These are phyloP conservation scores for Salix udensis DNA, from an alignment of 345 rosid genomes.

Conservation along the genomic window DNA sequence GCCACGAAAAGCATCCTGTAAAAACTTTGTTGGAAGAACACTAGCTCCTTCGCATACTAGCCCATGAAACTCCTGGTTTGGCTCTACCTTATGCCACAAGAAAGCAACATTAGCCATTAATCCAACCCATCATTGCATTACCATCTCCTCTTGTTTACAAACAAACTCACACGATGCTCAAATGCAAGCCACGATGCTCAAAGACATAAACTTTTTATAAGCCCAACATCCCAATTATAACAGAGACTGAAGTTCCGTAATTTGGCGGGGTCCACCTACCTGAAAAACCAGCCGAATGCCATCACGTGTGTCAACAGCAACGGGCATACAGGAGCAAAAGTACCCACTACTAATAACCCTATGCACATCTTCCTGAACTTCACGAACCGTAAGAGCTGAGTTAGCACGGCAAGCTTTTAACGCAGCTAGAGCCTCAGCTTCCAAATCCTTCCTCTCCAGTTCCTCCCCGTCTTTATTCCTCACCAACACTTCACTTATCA, in stretches of 20 bases:
- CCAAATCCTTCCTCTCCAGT: constrained; percentile 87
- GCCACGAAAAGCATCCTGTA: constrained; percentile 68
- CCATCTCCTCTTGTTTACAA: not conserved
- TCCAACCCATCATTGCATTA: not conserved
- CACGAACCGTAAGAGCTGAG: constrained; percentile 76
- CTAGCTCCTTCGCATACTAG: constrained; percentile 92
- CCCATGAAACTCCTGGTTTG: constrained; percentile 89
- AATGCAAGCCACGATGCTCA: not conserved
- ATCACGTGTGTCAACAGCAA: constrained; percentile 87
- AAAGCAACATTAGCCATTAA: constrained; percentile 26
- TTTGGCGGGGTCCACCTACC: constrained; percentile 32
- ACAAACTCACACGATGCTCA: not conserved
- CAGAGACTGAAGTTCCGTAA: too few relatives aligned
- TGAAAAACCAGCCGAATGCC: constrained; percentile 88
- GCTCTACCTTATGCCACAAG: constrained; percentile 87
- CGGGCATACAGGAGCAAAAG: constrained; percentile 83
- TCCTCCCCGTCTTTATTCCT: constrained; percentile 93
- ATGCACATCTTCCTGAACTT: constrained; percentile 93
- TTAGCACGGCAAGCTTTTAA: constrained; percentile 78
- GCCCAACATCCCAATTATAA: not conserved
- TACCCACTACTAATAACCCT: constrained; percentile 84
- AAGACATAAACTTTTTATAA: not conserved
- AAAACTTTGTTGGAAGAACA: constrained; percentile 84
- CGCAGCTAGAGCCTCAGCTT: constrained; percentile 74
- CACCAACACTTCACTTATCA: constrained; percentile 86